These are phyloP conservation scores for Colletotrichum horii DNA, from an alignment of 2,329 filamentous ascomycete genomes.

Conservation along the genomic window DNA sequence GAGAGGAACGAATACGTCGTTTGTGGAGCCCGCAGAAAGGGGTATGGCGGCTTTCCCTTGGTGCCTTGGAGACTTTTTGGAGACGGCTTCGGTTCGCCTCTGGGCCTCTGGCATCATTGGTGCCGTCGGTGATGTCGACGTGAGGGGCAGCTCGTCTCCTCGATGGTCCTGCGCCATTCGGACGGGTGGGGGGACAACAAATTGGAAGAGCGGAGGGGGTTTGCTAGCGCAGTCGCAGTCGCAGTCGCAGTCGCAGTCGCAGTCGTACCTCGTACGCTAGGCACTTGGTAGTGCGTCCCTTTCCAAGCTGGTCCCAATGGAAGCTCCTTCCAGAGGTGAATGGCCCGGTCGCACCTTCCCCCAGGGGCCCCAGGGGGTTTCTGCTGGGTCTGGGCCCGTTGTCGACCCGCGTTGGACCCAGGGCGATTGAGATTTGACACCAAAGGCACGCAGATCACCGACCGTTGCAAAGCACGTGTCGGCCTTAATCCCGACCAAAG, in stretches of 20 bases:
- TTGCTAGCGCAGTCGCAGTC: neutral
- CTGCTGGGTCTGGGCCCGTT: conserved; percentile 3
- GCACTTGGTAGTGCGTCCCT: neutral
- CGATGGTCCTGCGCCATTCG: neutral
- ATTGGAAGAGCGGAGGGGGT: neutral
- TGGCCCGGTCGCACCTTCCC: neutral
- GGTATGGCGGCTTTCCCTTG: neutral
- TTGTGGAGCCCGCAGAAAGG: conserved; percentile 3
- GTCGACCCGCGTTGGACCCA: neutral
- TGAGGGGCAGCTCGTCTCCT: neutral
- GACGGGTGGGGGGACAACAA: neutral
- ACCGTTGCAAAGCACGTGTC: neutral
- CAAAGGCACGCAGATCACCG: neutral
- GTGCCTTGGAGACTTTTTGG: neutral
- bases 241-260: neutral
- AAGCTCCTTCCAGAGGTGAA: neutral
- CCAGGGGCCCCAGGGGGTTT: neutral
- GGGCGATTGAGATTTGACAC: conserved; percentile 10
- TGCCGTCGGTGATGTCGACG: neutral
- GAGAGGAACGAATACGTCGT: neutral
- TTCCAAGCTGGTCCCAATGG: neutral
- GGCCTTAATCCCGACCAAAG: neutral
- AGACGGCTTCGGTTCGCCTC: neutral
- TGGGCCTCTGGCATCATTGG: neutral
- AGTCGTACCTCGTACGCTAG: neutral